phyloP scores from a whole-genome alignment of 2,329 filamentous ascomycete species.

The Balansia obtecta region DNA sequence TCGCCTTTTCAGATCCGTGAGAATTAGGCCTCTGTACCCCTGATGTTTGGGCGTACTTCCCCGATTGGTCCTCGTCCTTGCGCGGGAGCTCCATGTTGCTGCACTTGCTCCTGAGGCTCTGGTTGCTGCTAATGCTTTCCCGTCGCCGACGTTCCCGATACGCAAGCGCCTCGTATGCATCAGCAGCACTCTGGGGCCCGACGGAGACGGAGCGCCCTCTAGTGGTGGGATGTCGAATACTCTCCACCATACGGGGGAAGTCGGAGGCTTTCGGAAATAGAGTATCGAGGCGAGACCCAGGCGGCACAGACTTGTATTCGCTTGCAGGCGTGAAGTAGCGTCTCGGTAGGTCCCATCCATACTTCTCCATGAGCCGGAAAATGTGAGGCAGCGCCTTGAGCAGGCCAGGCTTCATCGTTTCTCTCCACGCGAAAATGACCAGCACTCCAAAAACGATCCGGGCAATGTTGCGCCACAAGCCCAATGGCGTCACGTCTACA shows the following conservation, averaged over 20 bases:
- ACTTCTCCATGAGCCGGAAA: slow-evolving; percentile 73
- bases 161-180: slow-evolving; percentile 89
- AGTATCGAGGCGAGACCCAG: slow-evolving; percentile 60
- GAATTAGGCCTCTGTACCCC: slow-evolving; percentile 36
- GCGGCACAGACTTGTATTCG: slow-evolving; percentile 74
- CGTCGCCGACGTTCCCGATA: slow-evolving; percentile 59
- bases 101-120: slow-evolving; percentile 30
- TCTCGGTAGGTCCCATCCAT: slow-evolving; percentile 68
- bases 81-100: slow-evolving; percentile 29
- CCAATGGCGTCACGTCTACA: slow-evolving; percentile 54
- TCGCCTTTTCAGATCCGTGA: slow-evolving; percentile 58
- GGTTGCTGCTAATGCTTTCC: slow-evolving; percentile 42
- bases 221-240: slow-evolving; percentile 59
- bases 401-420: slow-evolving; percentile 73
- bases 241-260: slow-evolving; percentile 68
- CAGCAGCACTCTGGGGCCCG: slow-evolving; percentile 88
- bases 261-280: slow-evolving; percentile 84
- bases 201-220: slow-evolving; percentile 75
- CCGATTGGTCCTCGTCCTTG: slow-evolving; percentile 26
- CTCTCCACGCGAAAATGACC: slow-evolving; percentile 81
- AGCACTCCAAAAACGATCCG: slow-evolving; percentile 71
- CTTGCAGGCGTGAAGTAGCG: slow-evolving; percentile 86
- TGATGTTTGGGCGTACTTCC: slow-evolving; percentile 27
- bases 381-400: slow-evolving; percentile 70
- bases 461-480: slow-evolving; percentile 47